Conservation (phyloP, 2,329 filamentous ascomycete genomes). For the Coleophoma cylindrospora region DNA sequence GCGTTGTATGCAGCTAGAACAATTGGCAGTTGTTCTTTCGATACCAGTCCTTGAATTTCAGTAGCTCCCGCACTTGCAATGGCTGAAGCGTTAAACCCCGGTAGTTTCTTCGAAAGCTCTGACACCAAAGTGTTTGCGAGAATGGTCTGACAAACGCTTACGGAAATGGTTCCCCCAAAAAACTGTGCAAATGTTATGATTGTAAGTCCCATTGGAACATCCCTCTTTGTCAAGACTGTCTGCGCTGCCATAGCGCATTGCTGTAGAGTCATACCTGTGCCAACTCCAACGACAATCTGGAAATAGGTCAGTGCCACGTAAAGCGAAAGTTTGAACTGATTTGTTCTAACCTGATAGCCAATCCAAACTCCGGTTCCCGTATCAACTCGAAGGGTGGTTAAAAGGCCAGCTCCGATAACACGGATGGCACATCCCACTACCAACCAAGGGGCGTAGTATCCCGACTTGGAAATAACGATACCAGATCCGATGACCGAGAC, state of each 20-base stretch:
- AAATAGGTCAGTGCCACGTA: no score
- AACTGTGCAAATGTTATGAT: constrained; percentile 5
- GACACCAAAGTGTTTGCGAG: neutral
- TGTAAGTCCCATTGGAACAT: constrained; percentile 40
- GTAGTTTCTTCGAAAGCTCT: neutral
- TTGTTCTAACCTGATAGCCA: constrained; percentile 33
- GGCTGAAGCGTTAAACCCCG: neutral
- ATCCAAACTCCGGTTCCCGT: constrained; percentile 38
- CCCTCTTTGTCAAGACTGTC: constrained; percentile 34
- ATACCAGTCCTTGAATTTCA: neutral
- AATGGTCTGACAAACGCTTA: neutral
- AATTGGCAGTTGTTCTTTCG: neutral
- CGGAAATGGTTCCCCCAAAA: neutral
- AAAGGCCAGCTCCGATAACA: constrained; percentile 31
- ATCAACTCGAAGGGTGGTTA: constrained; percentile 32
- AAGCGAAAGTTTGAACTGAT: no score
- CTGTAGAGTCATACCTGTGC: constrained; percentile 37
- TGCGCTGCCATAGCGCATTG: constrained; percentile 21
- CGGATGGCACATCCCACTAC: constrained; percentile 34
- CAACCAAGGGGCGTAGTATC: constrained; percentile 34
- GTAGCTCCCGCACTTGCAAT: neutral
- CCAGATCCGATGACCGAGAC: constrained; percentile 20
- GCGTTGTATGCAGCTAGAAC: neutral
- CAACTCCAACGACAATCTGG: constrained; percentile 34
- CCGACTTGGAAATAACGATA: constrained; percentile 17